A percentile compares a stretch with the other conserved stretches of the same genome.
Conservation (phyloP, 257 asterid genomes). For the Solanum microdontum region DNA sequence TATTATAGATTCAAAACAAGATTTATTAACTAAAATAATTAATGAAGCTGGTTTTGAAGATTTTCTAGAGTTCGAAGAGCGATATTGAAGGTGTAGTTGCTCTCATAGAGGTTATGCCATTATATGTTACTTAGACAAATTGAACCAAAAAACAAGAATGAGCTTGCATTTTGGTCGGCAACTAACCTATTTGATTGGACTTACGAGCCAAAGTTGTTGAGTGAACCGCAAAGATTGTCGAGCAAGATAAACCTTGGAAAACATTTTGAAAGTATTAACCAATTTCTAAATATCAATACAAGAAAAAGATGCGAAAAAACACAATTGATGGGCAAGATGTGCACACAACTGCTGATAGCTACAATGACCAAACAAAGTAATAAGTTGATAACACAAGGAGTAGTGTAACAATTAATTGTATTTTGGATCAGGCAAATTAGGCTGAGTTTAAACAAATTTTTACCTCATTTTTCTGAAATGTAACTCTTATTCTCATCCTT, state of each 20-base stretch:
- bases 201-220: not conserved
- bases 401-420: not conserved
- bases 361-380: not conserved
- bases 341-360: not conserved
- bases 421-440: not conserved
- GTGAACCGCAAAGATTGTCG: not conserved
- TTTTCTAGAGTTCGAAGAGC: not conserved
- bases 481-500: not conserved
- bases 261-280: not conserved
- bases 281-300: not conserved
- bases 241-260: not conserved
- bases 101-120: not conserved
- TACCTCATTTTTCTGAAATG: not conserved
- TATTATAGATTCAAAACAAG: not conserved
- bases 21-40: too few relatives aligned
- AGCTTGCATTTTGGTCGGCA: not conserved
- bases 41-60: not conserved
- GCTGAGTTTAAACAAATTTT: too few relatives aligned
- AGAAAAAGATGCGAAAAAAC: not conserved
- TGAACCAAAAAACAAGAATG: not conserved
- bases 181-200: not conserved
- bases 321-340: not conserved
- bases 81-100: not conserved
- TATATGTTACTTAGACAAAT: not conserved
- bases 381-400: not conserved